Conservation (phyloP, 768 basidiomycete genomes). For the Tremella mesenterica region DNA sequence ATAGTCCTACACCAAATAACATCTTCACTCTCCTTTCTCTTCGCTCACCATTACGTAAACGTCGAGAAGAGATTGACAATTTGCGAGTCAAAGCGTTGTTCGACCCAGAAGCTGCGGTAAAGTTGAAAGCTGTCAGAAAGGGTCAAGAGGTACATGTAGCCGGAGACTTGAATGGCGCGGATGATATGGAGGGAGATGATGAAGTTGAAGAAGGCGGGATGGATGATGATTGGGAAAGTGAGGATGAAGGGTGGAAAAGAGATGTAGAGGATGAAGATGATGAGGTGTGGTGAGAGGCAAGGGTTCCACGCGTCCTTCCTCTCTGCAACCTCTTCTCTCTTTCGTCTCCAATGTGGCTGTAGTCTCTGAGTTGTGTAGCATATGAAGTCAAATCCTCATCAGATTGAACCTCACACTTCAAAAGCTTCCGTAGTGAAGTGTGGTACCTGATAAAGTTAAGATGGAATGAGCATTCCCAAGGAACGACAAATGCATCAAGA, state of each 20-base stretch:
- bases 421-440: too few relatives aligned
- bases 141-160: slow-evolving; percentile 26
- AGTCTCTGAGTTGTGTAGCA: too few relatives aligned
- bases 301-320: too few relatives aligned
- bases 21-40: slow-evolving; percentile 12
- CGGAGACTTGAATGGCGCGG: slow-evolving; percentile 10
- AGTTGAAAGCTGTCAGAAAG: slow-evolving; percentile 15
- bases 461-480: too few relatives aligned
- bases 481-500: too few relatives aligned
- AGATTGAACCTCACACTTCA: too few relatives aligned
- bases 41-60: slow-evolving; percentile 12
- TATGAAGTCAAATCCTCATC: too few relatives aligned
- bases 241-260: slow-evolving; percentile 36
- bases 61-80: slow-evolving; percentile 5
- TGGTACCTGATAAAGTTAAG: too few relatives aligned
- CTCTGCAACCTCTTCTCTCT: too few relatives aligned
- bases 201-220: slow-evolving; percentile 5
- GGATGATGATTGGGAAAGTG: slow-evolving; percentile 38
- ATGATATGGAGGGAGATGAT: slow-evolving; percentile 1
- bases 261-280: slow-evolving; percentile 18
- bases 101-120: slow-evolving; percentile 11
- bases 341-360: too few relatives aligned
- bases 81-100: slow-evolving; percentile 28
- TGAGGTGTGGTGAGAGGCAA: slow-evolving; percentile 2
- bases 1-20: not conserved